Conservation (phyloP, 805 yeast genomes). For the Candida boleticola region DNA sequence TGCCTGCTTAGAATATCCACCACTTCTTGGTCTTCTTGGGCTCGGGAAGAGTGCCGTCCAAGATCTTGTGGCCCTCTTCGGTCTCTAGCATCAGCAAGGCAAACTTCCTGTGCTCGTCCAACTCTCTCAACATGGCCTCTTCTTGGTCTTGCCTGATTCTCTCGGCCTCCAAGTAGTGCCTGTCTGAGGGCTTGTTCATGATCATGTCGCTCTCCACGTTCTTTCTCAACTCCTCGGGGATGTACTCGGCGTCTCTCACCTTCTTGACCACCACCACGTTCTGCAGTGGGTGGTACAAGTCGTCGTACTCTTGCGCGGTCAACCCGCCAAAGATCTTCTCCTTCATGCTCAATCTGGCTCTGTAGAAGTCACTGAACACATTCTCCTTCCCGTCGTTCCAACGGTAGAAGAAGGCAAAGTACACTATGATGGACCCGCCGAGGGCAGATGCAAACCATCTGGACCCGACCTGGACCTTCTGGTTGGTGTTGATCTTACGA, state of each 20-base stretch:
- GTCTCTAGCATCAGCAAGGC: slow-evolving; percentile 16
- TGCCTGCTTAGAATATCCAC: slow-evolving; percentile 12
- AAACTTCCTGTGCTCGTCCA: slow-evolving; percentile 23
- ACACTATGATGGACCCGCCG: slow-evolving; percentile 49
- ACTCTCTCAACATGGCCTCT: slow-evolving; percentile 40
- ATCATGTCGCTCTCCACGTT: slow-evolving; percentile 49
- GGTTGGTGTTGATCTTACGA: slow-evolving; percentile 52
- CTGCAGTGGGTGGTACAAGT: slow-evolving; percentile 49
- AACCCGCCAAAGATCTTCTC: slow-evolving; percentile 52
- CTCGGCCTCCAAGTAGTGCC: slow-evolving; percentile 75
- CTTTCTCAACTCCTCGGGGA: slow-evolving; percentile 39
- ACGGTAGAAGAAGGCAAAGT: slow-evolving; percentile 68
- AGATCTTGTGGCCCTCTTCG: too few relatives aligned
- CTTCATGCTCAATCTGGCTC: slow-evolving; percentile 57
- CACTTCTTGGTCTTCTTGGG: slow-evolving; percentile 18
- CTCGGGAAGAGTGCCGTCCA: slow-evolving; percentile 9
- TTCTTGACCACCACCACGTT: slow-evolving; percentile 39
- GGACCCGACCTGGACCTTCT: slow-evolving; percentile 58
- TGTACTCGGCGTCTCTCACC: slow-evolving; percentile 42
- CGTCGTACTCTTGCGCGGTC: slow-evolving; percentile 59
- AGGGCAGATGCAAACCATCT: slow-evolving; percentile 52
- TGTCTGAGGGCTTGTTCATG: slow-evolving; percentile 65
- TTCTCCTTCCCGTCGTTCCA: slow-evolving; percentile 87
- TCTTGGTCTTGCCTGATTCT: slow-evolving; percentile 66
- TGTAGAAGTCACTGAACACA: slow-evolving; percentile 65